Evolutionary conservation across 805 yeast genomes (phyloP).

Genomic region (Ogataea pini): DNA sequence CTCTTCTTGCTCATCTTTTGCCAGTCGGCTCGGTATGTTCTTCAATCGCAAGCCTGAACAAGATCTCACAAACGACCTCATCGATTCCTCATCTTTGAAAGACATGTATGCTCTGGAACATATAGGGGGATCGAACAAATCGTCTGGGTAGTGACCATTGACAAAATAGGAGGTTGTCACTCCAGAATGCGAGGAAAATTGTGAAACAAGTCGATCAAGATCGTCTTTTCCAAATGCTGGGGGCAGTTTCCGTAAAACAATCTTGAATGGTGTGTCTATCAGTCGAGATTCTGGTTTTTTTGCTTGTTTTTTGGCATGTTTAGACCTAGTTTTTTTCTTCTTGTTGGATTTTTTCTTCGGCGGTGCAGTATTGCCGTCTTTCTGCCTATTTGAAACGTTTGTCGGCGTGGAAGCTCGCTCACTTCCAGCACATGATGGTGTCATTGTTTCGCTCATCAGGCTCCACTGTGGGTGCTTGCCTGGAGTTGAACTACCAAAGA

Average conservation of each 20-base stretch:
- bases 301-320: not conserved
- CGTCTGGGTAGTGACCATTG: conserved; percentile 40
- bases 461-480: not conserved
- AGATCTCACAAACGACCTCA: conserved; percentile 13
- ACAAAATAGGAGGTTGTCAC: conserved; percentile 38
- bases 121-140: conserved; percentile 41
- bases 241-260: conserved; percentile 46
- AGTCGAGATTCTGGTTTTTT: not conserved
- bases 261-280: conserved; percentile 25
- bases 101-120: conserved; percentile 43
- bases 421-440: not conserved
- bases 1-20: not conserved
- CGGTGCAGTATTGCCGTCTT: not conserved
- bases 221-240: conserved; percentile 37
- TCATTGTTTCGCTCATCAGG: not conserved
- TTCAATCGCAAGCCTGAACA: not conserved
- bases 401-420: not conserved
- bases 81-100: conserved; percentile 33
- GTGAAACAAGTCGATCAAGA: conserved; percentile 23
- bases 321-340: conserved; percentile 4
- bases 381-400: too few relatives aligned
- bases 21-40: not conserved
- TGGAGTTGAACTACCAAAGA: too few relatives aligned
- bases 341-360: not conserved
- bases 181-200: conserved; percentile 2